Evolutionary conservation across 1,284 basidiomycete species (phyloP).

Genomic region (Gymnopus androsaceus): DNA sequence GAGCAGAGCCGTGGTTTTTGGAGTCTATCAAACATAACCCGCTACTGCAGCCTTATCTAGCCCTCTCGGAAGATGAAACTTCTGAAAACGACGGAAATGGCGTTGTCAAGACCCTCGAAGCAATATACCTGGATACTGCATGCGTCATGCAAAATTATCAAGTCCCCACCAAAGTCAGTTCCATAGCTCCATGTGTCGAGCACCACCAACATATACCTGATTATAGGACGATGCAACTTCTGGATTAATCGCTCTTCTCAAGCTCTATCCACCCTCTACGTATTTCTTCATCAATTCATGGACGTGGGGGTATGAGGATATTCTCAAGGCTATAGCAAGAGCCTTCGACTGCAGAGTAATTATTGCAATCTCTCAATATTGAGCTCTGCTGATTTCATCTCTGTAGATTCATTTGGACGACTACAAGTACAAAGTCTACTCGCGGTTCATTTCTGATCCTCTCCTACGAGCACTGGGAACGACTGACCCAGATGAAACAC

Average conservation of each 20-base stretch:
- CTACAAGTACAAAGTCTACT: conserved; percentile 78
- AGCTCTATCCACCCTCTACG: conserved; percentile 62
- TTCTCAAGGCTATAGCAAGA: conserved; percentile 72
- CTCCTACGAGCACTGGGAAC: conserved; percentile 70
- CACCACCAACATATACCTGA: background rate
- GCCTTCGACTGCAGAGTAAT: conserved; percentile 64
- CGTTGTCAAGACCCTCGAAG: too few species aligned
- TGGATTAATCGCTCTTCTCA: conserved; percentile 71
- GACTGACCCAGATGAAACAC: conserved; percentile 55
- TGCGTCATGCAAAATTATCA: too few species aligned
- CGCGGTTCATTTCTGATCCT: conserved; percentile 54
- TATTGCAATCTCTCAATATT: conserved; percentile 2
- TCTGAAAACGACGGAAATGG: too few species aligned
- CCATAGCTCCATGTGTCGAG: background rate
- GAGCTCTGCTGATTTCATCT: background rate
- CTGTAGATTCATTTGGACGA: conserved; percentile 83
- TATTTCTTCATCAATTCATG: conserved; percentile 89
- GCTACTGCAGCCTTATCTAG: too few species aligned
- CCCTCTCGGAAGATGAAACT: too few species aligned
- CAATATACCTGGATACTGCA: too few species aligned
- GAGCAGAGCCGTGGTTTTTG: too few species aligned
- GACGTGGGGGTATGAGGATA: conserved; percentile 93
- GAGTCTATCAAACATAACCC: too few species aligned
- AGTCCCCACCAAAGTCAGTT: too few species aligned
- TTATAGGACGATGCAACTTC: conserved; percentile 63